A percentile compares a stretch with the other conserved stretches of the same genome.
Conservation (phyloP, 805 yeast species). For the Teunomyces kruisii region DNA sequence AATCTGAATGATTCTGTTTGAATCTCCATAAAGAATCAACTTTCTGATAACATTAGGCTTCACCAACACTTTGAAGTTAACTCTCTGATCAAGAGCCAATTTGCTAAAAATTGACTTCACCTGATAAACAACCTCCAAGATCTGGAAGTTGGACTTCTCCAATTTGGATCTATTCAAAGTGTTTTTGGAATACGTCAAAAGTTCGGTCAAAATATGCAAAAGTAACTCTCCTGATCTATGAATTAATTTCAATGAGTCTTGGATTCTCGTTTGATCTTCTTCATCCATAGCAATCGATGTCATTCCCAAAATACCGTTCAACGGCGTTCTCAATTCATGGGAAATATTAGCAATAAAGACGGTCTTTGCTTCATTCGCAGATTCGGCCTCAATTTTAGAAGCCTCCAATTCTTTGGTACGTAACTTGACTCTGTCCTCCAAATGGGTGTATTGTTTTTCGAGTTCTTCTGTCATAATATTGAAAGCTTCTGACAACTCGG, state of each 20-base stretch:
- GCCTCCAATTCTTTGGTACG: constrained; percentile 87
- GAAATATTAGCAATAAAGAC: constrained; percentile 90
- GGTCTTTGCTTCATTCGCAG: constrained; percentile 95
- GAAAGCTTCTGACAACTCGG: constrained; percentile 85
- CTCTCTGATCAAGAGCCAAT: constrained; percentile 74
- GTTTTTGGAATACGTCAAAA: constrained; percentile 89
- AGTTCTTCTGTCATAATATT: constrained; percentile 89
- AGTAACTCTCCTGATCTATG: constrained; percentile 89
- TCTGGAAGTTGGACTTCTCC: constrained; percentile 78
- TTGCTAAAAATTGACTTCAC: constrained; percentile 82
- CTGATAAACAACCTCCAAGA: constrained; percentile 81
- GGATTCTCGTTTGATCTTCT: constrained; percentile 61
- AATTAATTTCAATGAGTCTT: constrained; percentile 75
- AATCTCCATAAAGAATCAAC: constrained; percentile 79
- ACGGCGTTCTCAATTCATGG: constrained; percentile 91
- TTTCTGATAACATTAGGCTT: constrained; percentile 60
- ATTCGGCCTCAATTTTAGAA: constrained; percentile 86
- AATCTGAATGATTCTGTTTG: constrained; percentile 86
- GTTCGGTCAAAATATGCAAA: constrained; percentile 84
- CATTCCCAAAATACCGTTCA: constrained; percentile 95
- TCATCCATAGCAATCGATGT: constrained; percentile 93
- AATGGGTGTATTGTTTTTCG: constrained; percentile 74
- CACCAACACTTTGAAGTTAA: constrained; percentile 60
- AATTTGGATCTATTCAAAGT: constrained; percentile 80
- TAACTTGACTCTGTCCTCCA: constrained; percentile 85